Evolutionary conservation across 495 filamentous ascomycete species (phyloP), one percentile per base, ranked within the genome.

Genomic region (Hypoxylon lienhwacheense): DNA sequence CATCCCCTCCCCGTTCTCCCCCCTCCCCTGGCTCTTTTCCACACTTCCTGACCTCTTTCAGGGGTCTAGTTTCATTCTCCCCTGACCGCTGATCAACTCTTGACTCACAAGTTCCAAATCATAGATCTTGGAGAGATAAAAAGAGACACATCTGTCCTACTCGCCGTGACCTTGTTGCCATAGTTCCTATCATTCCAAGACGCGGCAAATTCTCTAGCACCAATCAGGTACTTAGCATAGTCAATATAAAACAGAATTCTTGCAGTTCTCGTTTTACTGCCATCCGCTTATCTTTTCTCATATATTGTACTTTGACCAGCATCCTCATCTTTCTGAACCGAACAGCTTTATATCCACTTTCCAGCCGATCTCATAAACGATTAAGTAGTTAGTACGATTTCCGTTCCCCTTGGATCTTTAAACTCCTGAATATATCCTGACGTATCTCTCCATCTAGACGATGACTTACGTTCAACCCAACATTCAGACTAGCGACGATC

Each of bases 401-500:
- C 35, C 42, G 19, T n/a, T 46, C 35, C 31, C 32, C 15, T 25
- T 15, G 43, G 28, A 12, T 43, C 11, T 31, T 1, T 7, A 31
- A 22, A 41, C 20, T 7, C 25, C 6, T 52, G n/a, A n/a, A n/a
- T n/a, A n/a, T n/a, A n/a, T n/a, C n/a, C 47, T 51, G 35, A 53
- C 37, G 11, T 31, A n/a, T 3, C 14, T 28, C 8, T 36, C 16
- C 33, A 6, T 40, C 37, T 31, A 54, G 60, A 68, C 5, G 40
- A 76, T 74, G 70, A 54, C 67, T 15, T 59, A 66, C 37, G 31
- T 70, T 44, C 71, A 70, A 40, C 54, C 70, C 62, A 73, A 71
- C 47, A 71, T 76, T 63, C 74, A 82, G 32, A 60, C 73, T 35
- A 77, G 84, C 55, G 84, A 90, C 29, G 87, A 89, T 28, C 82